Evolutionary conservation across 1,284 basidiomycete species (phyloP).

Genomic region (Ceratobasidium sp.): DNA sequence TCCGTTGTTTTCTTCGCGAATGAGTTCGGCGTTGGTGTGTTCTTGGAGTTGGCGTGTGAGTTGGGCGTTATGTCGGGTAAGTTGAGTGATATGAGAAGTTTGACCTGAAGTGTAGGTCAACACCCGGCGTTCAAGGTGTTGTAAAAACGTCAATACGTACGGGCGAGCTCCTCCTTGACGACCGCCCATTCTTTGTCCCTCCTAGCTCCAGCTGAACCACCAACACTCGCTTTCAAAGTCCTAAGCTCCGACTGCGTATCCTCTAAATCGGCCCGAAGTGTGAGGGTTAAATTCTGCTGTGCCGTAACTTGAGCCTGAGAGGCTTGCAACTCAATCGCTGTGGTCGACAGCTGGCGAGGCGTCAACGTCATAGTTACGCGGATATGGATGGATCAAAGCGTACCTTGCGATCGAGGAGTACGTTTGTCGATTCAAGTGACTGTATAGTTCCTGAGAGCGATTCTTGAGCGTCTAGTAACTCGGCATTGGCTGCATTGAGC

Average conservation of each 20-base stretch:
- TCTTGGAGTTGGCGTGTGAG: slow-evolving; percentile 42
- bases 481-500: slow-evolving; percentile 59
- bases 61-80: slow-evolving; percentile 39
- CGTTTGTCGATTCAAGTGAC: slow-evolving; percentile 14
- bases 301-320: slow-evolving; percentile 31
- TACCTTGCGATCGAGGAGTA: slow-evolving; percentile 35
- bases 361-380: neutral
- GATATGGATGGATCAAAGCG: neutral
- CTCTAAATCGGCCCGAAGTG: slow-evolving; percentile 26
- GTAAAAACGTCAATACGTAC: slow-evolving; percentile 8
- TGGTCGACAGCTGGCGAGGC: slow-evolving; percentile 25
- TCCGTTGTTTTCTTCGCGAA: slow-evolving; percentile 79
- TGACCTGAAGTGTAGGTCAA: slow-evolving; percentile 2
- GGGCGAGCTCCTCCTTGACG: slow-evolving; percentile 41
- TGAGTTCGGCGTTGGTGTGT: slow-evolving; percentile 68
- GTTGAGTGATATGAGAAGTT: slow-evolving; percentile 43
- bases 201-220: slow-evolving; percentile 68
- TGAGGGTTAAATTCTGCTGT: slow-evolving; percentile 14
- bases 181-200: slow-evolving; percentile 55
- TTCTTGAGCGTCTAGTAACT: slow-evolving; percentile 68
- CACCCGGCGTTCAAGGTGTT: neutral
- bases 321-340: slow-evolving; percentile 22
- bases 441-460: slow-evolving; percentile 60
- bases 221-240: slow-evolving; percentile 61
- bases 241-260: slow-evolving; percentile 13